Base-by-base conservation (phyloP, 2,329 filamentous ascomycete genomes). In the Verticillium albo-atrum region DNA sequence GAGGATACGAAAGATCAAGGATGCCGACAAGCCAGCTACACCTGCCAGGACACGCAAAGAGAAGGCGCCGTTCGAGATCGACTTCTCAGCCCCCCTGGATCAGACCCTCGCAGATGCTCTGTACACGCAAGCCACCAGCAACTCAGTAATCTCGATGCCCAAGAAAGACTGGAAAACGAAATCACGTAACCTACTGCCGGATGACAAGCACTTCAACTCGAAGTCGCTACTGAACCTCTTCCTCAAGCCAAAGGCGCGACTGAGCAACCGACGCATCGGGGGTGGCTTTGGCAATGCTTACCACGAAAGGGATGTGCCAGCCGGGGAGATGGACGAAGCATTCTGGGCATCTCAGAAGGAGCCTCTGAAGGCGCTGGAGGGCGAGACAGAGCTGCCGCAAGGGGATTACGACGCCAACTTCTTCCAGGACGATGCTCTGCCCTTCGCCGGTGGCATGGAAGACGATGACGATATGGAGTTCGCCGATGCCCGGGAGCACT, bases 171-270 rank as follows among this genome's bases (percentile, higher is more conserved):
- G 94, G 92, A 95, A 91, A 73, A 95, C 91, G 42, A 97, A 96
- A 74, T 92, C 90, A 1, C 86, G 92, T 55, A 97, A 99, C 71
- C 82, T 99, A 3, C 85, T 99, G 4, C 94, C 96, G 2, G 95
- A 99, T 69, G 95, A 99, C 76, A 97, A 97, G 75, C 93, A 98
- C 72, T 98, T 99, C 79, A 97, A 93, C 77, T 98, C 94, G 9
- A 90, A 90, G 70, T 91, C 96, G 65, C 81, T 99, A 0, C 80
- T 98, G 6, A 90, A 87, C 56, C 83, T 99, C 1, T 99, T 98
- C 82, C 82, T 98, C 28, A 99, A 99, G 73, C 95, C 95, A 28
- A 96, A 93, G 72, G 92, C 93, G 12, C 89, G 89, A 50, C 84
- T 97, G 74, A 87, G 89, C 52, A 85, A 87, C 60, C 84, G 87